Conservation (phyloP, 2,329 filamentous ascomycete species). For the Rugonectria rugulosa region DNA sequence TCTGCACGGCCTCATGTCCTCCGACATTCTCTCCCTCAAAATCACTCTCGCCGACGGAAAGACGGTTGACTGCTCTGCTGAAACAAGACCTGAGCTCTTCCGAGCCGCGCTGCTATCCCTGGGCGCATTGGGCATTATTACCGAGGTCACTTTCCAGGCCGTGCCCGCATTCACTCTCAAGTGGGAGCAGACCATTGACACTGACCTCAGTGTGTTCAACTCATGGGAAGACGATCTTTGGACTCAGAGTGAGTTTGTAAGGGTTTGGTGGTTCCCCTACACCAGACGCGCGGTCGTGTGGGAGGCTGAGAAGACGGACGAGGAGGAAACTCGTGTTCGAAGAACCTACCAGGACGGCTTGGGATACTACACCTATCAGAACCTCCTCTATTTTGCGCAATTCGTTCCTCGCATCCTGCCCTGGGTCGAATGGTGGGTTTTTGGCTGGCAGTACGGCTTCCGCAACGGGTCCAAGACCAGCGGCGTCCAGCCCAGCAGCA, state of each 20-base stretch:
- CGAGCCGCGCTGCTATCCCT: conserved; percentile 86
- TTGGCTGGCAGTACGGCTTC: conserved; percentile 98
- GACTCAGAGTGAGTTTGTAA: conserved; percentile 85
- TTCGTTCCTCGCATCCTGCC: conserved; percentile 82
- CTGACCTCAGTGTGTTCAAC: conserved; percentile 72
- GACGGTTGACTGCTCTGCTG: conserved; percentile 73
- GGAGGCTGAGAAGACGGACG: conserved; percentile 81
- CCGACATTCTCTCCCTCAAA: conserved; percentile 76
- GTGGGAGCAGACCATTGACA: conserved; percentile 83
- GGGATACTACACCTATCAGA: conserved; percentile 92
- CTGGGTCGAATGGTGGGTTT: conserved; percentile 94
- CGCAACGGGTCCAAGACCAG: conserved; percentile 69
- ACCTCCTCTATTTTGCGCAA: conserved; percentile 82
- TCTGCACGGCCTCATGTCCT: conserved; percentile 82
- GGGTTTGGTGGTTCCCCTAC: conserved; percentile 98
- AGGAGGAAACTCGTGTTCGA: conserved; percentile 65
- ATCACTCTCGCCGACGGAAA: conserved; percentile 85
- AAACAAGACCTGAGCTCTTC: conserved; percentile 80
- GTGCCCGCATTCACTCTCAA: conserved; percentile 82
- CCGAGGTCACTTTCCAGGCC: conserved; percentile 85
- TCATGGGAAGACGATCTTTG: conserved; percentile 80
- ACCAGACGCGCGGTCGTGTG: conserved; percentile 87
- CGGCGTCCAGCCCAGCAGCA: conserved; percentile 81
- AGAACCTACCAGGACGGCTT: conserved; percentile 84
- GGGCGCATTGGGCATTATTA: conserved; percentile 89